Percentiles rank a stretch among this genome's conserved stretches.
Conservation (phyloP, 2,329 filamentous ascomycete species). For the Cladosporium sp. region DNA sequence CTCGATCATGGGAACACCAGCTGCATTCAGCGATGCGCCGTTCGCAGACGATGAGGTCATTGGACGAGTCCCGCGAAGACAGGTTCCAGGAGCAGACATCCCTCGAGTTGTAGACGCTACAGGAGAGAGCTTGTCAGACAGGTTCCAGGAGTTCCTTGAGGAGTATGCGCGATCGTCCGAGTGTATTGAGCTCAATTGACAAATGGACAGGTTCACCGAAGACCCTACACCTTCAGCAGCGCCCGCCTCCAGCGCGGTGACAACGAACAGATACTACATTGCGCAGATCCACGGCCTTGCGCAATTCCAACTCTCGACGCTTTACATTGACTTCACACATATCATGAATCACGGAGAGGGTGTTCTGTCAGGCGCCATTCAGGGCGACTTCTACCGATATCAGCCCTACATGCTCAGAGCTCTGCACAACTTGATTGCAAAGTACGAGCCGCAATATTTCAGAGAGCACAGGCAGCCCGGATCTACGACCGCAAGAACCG, state of each 20-base stretch:
- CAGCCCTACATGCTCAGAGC: constrained; percentile 83
- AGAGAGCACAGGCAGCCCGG: constrained; percentile 80
- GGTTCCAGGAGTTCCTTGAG: constrained; percentile 76
- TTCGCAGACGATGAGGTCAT: constrained; percentile 59
- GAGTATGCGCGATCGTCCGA: constrained; percentile 44
- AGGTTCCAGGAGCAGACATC: constrained; percentile 51
- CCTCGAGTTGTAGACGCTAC: constrained; percentile 70
- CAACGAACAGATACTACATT: constrained; percentile 77
- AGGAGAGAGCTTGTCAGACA: constrained; percentile 65
- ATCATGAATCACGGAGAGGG: constrained; percentile 70
- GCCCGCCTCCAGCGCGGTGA: constrained; percentile 62
- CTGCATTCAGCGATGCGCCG: constrained; percentile 50
- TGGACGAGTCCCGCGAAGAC: constrained; percentile 43
- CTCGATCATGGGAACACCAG: constrained; percentile 43
- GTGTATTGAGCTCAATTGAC: no score
- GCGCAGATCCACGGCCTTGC: constrained; percentile 75
- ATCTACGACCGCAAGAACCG: constrained; percentile 59
- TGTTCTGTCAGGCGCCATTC: constrained; percentile 76
- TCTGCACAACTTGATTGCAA: constrained; percentile 86
- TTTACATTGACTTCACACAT: constrained; percentile 85
- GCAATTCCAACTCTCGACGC: constrained; percentile 68
- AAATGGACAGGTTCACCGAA: constrained; percentile 53
- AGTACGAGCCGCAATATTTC: constrained; percentile 92
- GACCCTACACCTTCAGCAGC: constrained; percentile 58
- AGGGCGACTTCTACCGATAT: constrained; percentile 90